Conservation (phyloP, 306 rosid genomes). For the Quercus engelmannii region DNA sequence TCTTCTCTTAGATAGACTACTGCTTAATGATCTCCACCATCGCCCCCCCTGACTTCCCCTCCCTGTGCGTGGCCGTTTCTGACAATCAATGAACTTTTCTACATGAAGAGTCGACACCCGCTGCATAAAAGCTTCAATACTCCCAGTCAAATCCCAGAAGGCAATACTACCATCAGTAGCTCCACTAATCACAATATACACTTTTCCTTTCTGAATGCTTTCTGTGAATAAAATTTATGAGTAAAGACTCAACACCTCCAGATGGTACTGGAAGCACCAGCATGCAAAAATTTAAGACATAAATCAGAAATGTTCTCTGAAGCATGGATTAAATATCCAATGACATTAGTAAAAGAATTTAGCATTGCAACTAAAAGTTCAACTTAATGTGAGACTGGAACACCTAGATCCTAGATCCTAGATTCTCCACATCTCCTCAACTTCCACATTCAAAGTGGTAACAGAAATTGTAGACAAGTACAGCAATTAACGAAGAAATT, state of each 20-base stretch:
- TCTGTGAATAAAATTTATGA: slow-evolving; percentile 39
- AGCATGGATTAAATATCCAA: background rate
- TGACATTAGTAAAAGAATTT: background rate
- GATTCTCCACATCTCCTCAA: background rate
- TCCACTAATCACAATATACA: slow-evolving; percentile 74
- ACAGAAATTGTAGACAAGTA: background rate
- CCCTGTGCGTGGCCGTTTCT: slow-evolving; percentile 88
- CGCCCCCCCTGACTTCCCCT: slow-evolving; percentile 99
- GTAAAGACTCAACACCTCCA: slow-evolving; percentile 9
- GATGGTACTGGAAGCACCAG: background rate
- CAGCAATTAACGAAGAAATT: background rate
- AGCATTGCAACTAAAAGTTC: background rate
- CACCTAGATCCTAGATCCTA: background rate
- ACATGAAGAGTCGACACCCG: slow-evolving; percentile 46
- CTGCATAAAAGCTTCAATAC: slow-evolving; percentile 66
- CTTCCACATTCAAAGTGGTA: background rate
- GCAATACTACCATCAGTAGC: slow-evolving; percentile 95
- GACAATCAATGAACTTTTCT: slow-evolving; percentile 64
- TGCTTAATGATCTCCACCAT: slow-evolving; percentile 72
- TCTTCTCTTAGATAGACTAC: slow-evolving; percentile 41
- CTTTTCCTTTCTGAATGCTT: slow-evolving; percentile 33
- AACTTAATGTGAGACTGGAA: background rate
- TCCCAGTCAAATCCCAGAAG: slow-evolving; percentile 80
- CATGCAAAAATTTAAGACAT: background rate
- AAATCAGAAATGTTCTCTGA: background rate